Evolutionary conservation across 257 asterid genomes (phyloP).

Genomic region (Solanum virginianum): DNA sequence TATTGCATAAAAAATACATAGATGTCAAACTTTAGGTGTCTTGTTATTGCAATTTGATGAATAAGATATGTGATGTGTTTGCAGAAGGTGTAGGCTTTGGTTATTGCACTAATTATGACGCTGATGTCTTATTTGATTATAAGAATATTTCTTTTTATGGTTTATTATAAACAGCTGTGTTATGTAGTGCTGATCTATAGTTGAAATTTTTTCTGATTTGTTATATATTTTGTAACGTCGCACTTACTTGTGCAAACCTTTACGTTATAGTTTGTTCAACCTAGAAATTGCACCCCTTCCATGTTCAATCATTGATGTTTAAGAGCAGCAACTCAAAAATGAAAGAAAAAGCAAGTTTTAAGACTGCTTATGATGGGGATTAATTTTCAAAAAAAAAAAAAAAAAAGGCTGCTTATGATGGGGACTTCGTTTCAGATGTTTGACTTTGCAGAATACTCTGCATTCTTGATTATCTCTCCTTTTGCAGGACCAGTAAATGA

Average conservation of each 20-base stretch:
- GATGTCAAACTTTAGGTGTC: not conserved
- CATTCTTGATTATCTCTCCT: not conserved
- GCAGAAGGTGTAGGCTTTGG: not conserved
- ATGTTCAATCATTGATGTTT: not conserved
- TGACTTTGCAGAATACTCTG: not conserved
- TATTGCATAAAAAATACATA: not conserved
- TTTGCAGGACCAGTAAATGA: not conserved
- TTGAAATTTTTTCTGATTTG: not conserved
- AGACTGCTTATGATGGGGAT: not conserved
- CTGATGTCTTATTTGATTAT: not conserved
- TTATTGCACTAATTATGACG: not conserved
- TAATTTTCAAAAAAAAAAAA: not conserved
- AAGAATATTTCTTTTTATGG: not conserved
- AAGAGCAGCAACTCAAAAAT: not conserved
- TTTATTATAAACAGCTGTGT: not conserved
- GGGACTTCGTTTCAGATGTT: not conserved
- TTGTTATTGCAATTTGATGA: not conserved
- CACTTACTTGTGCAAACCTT: not conserved
- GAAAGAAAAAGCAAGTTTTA: not conserved
- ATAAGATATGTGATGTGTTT: not conserved
- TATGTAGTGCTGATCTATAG: not conserved
- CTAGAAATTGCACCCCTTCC: not conserved
- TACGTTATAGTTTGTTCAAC: not conserved
- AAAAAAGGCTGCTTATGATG: not conserved
- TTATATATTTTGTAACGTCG: not conserved